Conservation (phyloP, 176 grass and related monocot genomes). For the Carex pumila region DNA sequence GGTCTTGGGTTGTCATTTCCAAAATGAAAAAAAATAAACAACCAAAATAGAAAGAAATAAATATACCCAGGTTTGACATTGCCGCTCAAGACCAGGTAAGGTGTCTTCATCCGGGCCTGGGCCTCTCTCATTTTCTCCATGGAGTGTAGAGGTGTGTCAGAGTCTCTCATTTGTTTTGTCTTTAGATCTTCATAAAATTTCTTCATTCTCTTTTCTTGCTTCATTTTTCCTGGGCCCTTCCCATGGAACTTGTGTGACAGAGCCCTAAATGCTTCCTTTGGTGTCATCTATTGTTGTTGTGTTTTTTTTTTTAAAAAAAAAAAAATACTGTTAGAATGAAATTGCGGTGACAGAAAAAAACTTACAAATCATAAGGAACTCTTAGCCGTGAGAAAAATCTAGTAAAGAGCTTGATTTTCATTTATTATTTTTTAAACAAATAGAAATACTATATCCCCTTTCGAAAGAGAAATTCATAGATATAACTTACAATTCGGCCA, state of each 20-base stretch:
- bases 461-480: not conserved
- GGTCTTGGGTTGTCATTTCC: not conserved
- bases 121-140: conserved; percentile 92
- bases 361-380: not conserved
- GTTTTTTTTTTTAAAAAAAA: not conserved
- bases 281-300: conserved; percentile 52
- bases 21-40: not conserved
- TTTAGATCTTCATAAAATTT: conserved; percentile 79
- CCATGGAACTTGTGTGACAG: conserved; percentile 94
- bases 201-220: conserved; percentile 73
- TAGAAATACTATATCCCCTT: not conserved
- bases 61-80: conserved; percentile 76
- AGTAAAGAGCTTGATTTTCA: not conserved
- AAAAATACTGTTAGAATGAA: not conserved
- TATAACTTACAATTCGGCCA: conserved; percentile 69
- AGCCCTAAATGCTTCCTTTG: conserved; percentile 78
- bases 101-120: conserved; percentile 64
- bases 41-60: not conserved
- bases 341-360: not conserved
- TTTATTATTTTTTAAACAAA: not conserved
- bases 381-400: not conserved
- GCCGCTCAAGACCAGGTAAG: conserved; percentile 74
- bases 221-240: conserved; percentile 89
- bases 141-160: conserved; percentile 56
- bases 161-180: conserved; percentile 78